Conservation (phyloP, 2,329 filamentous ascomycete genomes). For the Cladosporium cucumerinum region DNA sequence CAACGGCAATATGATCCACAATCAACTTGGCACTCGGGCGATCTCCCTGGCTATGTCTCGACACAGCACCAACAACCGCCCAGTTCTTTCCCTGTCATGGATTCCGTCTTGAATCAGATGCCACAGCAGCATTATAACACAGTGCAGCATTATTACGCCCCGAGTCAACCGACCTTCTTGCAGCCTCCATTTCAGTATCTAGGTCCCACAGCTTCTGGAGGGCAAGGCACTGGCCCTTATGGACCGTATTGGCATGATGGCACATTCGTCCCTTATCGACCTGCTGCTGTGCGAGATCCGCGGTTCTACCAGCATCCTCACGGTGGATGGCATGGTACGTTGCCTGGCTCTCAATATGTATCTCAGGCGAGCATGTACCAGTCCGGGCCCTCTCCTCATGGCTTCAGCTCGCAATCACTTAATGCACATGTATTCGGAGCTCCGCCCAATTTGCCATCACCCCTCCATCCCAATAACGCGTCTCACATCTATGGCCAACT, state of each 20-base stretch:
- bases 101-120: constrained; percentile 60
- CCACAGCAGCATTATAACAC: constrained; percentile 40
- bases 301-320: constrained; percentile 39
- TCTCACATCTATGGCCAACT: background rate
- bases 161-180: constrained; percentile 56
- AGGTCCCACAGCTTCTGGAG: constrained; percentile 57
- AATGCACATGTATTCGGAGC: constrained; percentile 2
- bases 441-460: background rate
- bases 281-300: constrained; percentile 55
- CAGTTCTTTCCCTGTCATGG: constrained; percentile 47
- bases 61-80: constrained; percentile 11
- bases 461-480: background rate
- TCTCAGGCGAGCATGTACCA: constrained; percentile 2
- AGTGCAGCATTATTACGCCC: constrained; percentile 36
- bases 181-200: constrained; percentile 58
- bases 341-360: constrained; percentile 1
- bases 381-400: background rate
- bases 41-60: background rate
- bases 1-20: constrained; percentile 27
- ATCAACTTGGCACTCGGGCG: constrained; percentile 1
- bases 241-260: constrained; percentile 64
- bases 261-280: constrained; percentile 58
- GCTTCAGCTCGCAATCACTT: constrained; percentile 4
- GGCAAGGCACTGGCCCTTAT: constrained; percentile 54
- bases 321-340: constrained; percentile 14